These are phyloP conservation scores for Torulaspora microellipsoides DNA, from an alignment of 805 yeast genomes.

Conservation along the genomic window DNA sequence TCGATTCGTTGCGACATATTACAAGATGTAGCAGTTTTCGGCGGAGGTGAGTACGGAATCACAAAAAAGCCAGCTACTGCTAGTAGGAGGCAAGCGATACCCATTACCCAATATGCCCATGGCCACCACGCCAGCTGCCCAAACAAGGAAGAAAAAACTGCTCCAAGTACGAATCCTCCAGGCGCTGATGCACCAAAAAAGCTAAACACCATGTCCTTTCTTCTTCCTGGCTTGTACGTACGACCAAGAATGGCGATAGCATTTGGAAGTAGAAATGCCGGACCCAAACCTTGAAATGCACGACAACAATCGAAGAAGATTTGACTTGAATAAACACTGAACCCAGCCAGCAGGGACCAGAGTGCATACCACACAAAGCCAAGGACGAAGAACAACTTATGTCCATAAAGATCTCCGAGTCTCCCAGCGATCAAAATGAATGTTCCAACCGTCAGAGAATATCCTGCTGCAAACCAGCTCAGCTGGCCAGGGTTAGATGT, in stretches of 20 bases:
- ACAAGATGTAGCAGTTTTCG: constrained; percentile 1
- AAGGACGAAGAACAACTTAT: constrained; percentile 45
- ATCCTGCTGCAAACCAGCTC: constrained; percentile 19
- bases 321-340: constrained; percentile 37
- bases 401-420: constrained; percentile 66
- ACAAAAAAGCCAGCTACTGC: constrained; percentile 35
- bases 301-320: constrained; percentile 38
- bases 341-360: constrained; percentile 62
- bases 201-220: constrained; percentile 54
- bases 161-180: constrained; percentile 54
- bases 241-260: constrained; percentile 50
- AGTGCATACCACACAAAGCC: constrained; percentile 56
- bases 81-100: constrained; percentile 37
- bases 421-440: constrained; percentile 64
- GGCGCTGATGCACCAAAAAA: constrained; percentile 61
- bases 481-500: constrained; percentile 16
- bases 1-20: constrained; percentile 31
- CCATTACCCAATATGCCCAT: constrained; percentile 51
- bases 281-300: constrained; percentile 62
- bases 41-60: constrained; percentile 34
- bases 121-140: constrained; percentile 50
- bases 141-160: constrained; percentile 44
- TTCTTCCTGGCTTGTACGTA: constrained; percentile 41
- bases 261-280: constrained; percentile 54
- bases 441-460: constrained; percentile 43